Evolutionary conservation across 75 land plant genomes (phyloP), one percentile per base, ranked within the genome.

Genomic region (Gnetum montanum): DNA sequence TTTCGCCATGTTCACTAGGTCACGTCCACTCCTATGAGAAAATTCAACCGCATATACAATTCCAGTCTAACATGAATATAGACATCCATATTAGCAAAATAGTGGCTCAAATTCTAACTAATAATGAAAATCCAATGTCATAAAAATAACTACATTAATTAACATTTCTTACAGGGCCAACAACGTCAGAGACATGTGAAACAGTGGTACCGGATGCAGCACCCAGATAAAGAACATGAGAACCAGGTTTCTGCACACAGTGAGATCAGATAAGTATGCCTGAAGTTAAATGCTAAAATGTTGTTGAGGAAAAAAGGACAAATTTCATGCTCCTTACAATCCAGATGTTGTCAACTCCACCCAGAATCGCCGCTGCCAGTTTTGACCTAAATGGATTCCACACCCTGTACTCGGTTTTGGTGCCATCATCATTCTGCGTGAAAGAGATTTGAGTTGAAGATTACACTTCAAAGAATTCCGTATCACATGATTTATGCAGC

Each of bases 381-480:
- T 91, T 90, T 4, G 97, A 87, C 0, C 97, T 47, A 64, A 91
- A 91, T 8, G 97, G 97, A 54, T 88, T 88, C 95, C 95, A 92
- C 1, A 92, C 68, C 33, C 95, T 70, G 73, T 92, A 92, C 46
- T 92, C 97, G 48, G 72, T 66, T 63, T 92, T 92, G 0, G 69
- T 74, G 36, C 86, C 89, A 70, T 86, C 88, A 36, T 86, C 90
- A 68, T 65, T 75, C 96, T 88, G 62, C 22, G 60, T 44, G 33
- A 54, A 38, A n/a, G n/a, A n/a, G n/a, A n/a, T n/a, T 30, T 2
- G 6, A 10, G 7, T 26, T 22, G 20, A 24, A 3, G 25, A 46
- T 0, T 46, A 20, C 59, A 23, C 0, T n/a, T 60, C 1, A 60
- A 4, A 28, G 13, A 20, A 60, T n/a, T n/a, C n/a, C n/a, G n/a